Evolutionary conservation across 257 asterid genomes (phyloP).

Genomic region (Knoxia roxburghii): DNA sequence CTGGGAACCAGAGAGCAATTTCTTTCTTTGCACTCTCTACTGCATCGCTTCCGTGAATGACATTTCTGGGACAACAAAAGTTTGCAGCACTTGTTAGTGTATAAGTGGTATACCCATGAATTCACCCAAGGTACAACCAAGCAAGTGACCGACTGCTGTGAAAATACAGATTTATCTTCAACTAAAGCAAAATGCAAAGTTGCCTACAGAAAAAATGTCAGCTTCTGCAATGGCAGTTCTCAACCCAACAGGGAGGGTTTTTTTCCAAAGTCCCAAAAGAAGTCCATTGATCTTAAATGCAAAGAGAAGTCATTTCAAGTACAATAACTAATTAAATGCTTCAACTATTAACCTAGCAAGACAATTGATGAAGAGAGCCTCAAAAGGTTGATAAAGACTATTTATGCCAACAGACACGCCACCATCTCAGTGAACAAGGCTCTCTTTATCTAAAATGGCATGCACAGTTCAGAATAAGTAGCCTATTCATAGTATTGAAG

Average conservation of each 20-base stretch:
- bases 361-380: background rate
- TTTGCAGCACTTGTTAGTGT: background rate
- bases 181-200: no score
- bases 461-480: no score
- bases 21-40: slow-evolving; percentile 88
- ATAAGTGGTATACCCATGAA: background rate
- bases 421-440: background rate
- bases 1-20: slow-evolving; percentile 97
- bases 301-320: no score
- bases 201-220: background rate
- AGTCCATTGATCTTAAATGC: no score
- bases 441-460: background rate
- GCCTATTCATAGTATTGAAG: no score
- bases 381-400: background rate
- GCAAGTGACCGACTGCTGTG: no score
- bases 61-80: slow-evolving; percentile 51
- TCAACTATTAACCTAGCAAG: background rate
- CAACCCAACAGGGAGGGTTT: background rate
- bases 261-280: background rate
- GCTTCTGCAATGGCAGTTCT: background rate
- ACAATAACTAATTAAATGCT: no score
- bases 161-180: background rate
- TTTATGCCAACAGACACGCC: background rate
- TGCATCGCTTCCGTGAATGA: slow-evolving; percentile 88
- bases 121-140: background rate